These are phyloP conservation scores for Primulina huaijiensis DNA, from an alignment of 257 asterid species.

Conservation along the genomic window DNA sequence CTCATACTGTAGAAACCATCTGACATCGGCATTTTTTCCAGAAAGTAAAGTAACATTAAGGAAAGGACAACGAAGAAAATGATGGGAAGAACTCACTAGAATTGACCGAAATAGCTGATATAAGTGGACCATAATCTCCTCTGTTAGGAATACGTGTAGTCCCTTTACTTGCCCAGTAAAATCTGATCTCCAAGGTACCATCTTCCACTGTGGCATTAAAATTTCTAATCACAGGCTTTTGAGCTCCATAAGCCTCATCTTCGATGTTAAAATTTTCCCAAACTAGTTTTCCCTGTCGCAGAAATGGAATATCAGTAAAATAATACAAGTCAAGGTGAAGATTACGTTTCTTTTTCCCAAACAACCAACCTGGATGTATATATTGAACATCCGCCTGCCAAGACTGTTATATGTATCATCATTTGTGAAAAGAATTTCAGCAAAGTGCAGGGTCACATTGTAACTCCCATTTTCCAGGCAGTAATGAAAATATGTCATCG, in stretches of 20 bases:
- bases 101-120: constrained; percentile 78
- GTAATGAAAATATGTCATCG: constrained; percentile 70
- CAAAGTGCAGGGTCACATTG: constrained; percentile 67
- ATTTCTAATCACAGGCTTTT: constrained; percentile 42
- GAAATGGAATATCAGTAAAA: constrained; percentile 27
- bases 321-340: constrained; percentile 7
- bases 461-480: constrained; percentile 85
- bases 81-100: constrained; percentile 51
- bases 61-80: constrained; percentile 5
- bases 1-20: background rate
- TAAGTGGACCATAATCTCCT: constrained; percentile 79
- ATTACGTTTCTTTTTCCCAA: constrained; percentile 7
- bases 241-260: constrained; percentile 65
- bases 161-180: constrained; percentile 87
- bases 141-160: constrained; percentile 65
- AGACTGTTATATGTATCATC: constrained; percentile 64
- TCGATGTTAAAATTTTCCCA: constrained; percentile 63
- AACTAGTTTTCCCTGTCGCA: constrained; percentile 55
- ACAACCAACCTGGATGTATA: constrained; percentile 70
- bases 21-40: background rate
- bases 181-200: constrained; percentile 63
- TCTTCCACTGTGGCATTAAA: constrained; percentile 57
- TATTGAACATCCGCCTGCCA: constrained; percentile 71
- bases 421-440: constrained; percentile 63
- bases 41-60: background rate